Base-by-base conservation (phyloP, 805 yeast genomes). In the Kodamaea neixiangensis region DNA sequence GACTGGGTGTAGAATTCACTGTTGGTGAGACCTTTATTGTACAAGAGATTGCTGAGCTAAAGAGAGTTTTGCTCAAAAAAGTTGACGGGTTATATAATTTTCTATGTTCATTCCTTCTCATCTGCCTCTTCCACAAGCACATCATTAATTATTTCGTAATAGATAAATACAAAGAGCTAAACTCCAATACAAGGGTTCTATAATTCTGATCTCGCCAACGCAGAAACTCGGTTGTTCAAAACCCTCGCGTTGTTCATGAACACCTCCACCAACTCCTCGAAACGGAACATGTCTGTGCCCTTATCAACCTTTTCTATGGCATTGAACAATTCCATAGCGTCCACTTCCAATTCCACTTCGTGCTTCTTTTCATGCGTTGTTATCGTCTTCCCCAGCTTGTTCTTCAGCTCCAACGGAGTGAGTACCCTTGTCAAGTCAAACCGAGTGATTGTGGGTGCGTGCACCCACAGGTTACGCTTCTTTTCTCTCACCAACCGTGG, bases 381-480 rank as follows among this genome's bases (percentile, higher is more conserved):
- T 9, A 71, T 64, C 37, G 64, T 60, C 50, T 71, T 71, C 18
- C 79, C 78, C 2, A 60, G 50, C 51, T 69, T 70, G 53, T 70
- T 73, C 50, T 69, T 70, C 45, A 64, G 55, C 50, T 68, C 74
- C 13, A 53, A 41, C 7, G 78, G 78, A 11, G 62, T 54, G 29
- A 63, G 59, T 2, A 87, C 89, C 55, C 79, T 77, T 1, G 96
- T 88, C 54, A 87, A 69, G 67, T 88, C 96, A 57, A 88, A 79
- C 59, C 83, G 77, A 1, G 92, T 85, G 38, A 83, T 81, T 1
- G 94, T 86, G 7, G 85, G 84, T n/a, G 79, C 75, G 56, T 88
- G 92, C n/a, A 80, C 73, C 68, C 80, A 89, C 51, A 92, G 81
- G 21, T 78, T 76, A 54, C 97, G 77, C 58, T 86, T 84, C 67